A percentile compares a stretch with the other conserved stretches of the same genome.
phyloP scores from a whole-genome alignment of 73 alveolate species.

The Tetrahymena borealis region DNA sequence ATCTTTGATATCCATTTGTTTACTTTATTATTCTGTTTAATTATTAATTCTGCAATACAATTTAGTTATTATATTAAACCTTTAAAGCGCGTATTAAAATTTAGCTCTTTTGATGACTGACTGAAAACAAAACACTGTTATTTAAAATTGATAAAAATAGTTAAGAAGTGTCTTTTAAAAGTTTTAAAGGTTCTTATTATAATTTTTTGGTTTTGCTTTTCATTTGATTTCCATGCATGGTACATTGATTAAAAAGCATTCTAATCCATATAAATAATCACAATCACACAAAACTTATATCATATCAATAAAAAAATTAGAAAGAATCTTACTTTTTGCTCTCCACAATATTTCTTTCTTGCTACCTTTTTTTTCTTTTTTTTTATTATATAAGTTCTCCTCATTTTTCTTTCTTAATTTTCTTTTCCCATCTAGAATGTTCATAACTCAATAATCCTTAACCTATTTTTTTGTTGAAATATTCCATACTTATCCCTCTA shows the following conservation, averaged over 20 bases:
- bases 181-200: no score
- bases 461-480: neutral
- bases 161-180: no score
- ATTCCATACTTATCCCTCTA: neutral
- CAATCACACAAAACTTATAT: no score
- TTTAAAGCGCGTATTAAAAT: neutral
- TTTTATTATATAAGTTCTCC: neutral
- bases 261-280: no score
- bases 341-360: neutral
- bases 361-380: neutral
- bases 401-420: neutral
- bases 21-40: neutral
- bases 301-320: no score
- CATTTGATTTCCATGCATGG: no score
- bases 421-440: neutral
- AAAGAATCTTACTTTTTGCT: neutral
- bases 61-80: neutral
- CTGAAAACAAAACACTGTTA: constrained; percentile 1
- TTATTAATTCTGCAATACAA: neutral
- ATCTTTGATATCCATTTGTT: neutral
- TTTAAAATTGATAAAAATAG: neutral
- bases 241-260: no score
- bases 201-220: no score
- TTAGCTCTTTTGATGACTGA: neutral
- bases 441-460: no score